These are phyloP conservation scores for Panellus pusillus DNA, from an alignment of 768 basidiomycete species.

Conservation along the genomic window DNA sequence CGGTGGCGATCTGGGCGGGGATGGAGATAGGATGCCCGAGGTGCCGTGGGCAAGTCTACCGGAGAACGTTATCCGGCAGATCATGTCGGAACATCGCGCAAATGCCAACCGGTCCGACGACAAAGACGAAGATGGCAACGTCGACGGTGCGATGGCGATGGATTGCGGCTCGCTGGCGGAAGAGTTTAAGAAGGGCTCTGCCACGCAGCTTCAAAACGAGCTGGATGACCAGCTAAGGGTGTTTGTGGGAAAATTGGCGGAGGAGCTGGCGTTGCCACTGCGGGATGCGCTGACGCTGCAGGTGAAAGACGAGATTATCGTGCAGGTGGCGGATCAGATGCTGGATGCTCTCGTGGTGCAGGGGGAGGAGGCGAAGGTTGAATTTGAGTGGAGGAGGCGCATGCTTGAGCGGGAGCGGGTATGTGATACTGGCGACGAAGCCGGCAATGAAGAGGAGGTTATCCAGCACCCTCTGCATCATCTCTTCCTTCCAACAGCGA, in stretches of 20 bases:
- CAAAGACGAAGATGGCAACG: too few relatives aligned
- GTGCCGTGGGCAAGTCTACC: conserved; percentile 11
- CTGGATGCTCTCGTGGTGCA: conserved; percentile 18
- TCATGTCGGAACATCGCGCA: conserved; percentile 13
- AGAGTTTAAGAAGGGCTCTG: conserved; percentile 14
- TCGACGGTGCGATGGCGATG: conserved; percentile 1
- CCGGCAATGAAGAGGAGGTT: conserved; percentile 1
- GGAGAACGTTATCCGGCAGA: conserved; percentile 6
- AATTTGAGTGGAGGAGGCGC: conserved; percentile 20
- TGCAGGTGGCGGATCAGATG: conserved; percentile 21
- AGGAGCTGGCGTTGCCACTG: conserved; percentile 11
- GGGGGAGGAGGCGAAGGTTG: conserved; percentile 21
- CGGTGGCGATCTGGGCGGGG: background rate
- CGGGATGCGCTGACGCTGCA: conserved; percentile 17
- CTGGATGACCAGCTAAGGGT: conserved; percentile 10
- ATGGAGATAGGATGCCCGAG: background rate
- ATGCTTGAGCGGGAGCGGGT: conserved; percentile 13
- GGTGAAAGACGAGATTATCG: conserved; percentile 19
- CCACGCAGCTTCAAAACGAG: conserved; percentile 15
- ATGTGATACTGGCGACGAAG: background rate
- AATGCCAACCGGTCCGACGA: too few relatives aligned
- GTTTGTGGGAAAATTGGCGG: conserved; percentile 4
- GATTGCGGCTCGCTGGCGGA: conserved; percentile 7
- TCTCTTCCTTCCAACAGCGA: conserved; percentile 9
- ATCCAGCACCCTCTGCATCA: conserved; percentile 18